Conservation (phyloP, 2,329 filamentous ascomycete species). For the Cyphellophora attinorum region DNA sequence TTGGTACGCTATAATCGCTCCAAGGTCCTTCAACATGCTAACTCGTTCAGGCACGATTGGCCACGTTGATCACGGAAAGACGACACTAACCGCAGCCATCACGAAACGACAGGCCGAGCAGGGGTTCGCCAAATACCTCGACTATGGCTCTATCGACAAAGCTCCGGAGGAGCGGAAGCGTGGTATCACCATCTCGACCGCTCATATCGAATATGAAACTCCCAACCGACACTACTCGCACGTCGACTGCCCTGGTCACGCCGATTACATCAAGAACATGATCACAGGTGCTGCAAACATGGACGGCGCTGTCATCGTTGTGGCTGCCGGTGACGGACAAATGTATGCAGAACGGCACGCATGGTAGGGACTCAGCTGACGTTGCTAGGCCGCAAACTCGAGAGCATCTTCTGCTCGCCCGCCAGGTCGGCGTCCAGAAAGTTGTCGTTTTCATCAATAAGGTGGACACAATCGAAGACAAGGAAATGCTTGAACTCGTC, state of each 20-base stretch:
- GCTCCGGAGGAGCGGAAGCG: constrained; percentile 98
- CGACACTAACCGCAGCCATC: constrained; percentile 95
- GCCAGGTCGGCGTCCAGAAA: constrained; percentile 95
- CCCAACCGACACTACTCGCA: constrained; percentile 94
- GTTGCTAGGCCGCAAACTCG: constrained; percentile 72
- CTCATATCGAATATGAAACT: constrained; percentile 97
- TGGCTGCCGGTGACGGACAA: constrained; percentile 95
- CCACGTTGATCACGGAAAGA: constrained; percentile 99
- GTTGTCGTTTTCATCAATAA: constrained; percentile 99
- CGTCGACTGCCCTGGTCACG: constrained; percentile 99
- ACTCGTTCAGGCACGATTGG: constrained; percentile 70
- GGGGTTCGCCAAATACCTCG: constrained; percentile 86
- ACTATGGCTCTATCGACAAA: constrained; percentile 98
- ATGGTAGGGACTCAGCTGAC: not conserved
- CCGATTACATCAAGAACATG: constrained; percentile 99
- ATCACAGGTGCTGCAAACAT: constrained; percentile 99
- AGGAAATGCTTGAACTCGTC: constrained; percentile 99
- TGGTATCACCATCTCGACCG: constrained; percentile 98
- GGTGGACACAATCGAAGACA: constrained; percentile 92
- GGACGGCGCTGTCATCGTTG: constrained; percentile 98
- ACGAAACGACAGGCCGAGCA: constrained; percentile 96
- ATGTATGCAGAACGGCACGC: constrained; percentile 48
- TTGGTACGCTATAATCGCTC: constrained; percentile 50
- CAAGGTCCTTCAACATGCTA: not conserved
- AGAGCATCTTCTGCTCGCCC: constrained; percentile 94